Percentiles rank a stretch among this genome's conserved stretches.
phyloP scores from a whole-genome alignment of 2,329 filamentous ascomycete species.

The Exophiala aquamarina region DNA sequence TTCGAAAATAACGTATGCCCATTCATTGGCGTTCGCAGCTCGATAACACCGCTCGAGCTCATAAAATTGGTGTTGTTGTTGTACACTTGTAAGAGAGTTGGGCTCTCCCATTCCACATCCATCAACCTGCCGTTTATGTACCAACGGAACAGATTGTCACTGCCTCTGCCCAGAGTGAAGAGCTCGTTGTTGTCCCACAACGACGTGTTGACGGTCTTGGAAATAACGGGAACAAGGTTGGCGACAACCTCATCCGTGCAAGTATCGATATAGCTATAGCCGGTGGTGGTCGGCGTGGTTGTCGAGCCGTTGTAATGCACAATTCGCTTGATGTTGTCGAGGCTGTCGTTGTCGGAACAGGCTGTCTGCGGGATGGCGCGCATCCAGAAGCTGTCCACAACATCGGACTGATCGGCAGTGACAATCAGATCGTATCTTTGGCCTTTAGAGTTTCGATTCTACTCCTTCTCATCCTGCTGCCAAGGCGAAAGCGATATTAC shows the following conservation, averaged over 20 bases:
- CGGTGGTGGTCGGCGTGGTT: slow-evolving; percentile 50
- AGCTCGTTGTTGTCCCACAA: neutral
- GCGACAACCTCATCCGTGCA: slow-evolving; percentile 27
- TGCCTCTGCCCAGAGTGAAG: neutral
- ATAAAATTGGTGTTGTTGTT: too few species aligned
- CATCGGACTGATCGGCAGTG: slow-evolving; percentile 26
- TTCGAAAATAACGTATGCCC: too few species aligned
- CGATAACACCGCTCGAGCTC: too few species aligned
- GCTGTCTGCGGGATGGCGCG: slow-evolving; percentile 37
- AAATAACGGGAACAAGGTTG: slow-evolving; percentile 15
- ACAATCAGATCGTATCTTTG: slow-evolving; percentile 44
- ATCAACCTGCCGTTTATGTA: slow-evolving; percentile 14
- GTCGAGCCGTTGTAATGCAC: slow-evolving; percentile 63
- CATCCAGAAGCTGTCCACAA: slow-evolving; percentile 34
- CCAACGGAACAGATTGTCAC: slow-evolving; percentile 17
- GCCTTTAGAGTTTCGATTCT: too few species aligned
- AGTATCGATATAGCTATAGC: slow-evolving; percentile 50
- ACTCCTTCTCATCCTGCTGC: too few species aligned
- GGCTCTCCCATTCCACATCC: slow-evolving; percentile 15
- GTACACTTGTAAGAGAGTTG: slow-evolving; percentile 22
- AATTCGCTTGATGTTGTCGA: slow-evolving; percentile 54
- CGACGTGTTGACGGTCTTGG: slow-evolving; percentile 4
- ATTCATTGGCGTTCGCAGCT: too few species aligned
- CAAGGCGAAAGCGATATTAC: too few species aligned
- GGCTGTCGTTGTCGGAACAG: slow-evolving; percentile 39